phyloP scores from a whole-genome alignment of 164 flowering plant genomes.

The Vitis vinifera region ASM3070453v1 NC_081823.1:9813001-9813500 shows the following conservation, averaged over 20 bases:
- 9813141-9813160: too few species aligned
- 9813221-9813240: conserved; percentile 23
- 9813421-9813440: background rate
- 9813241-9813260: conserved; percentile 59
- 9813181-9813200: background rate
- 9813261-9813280: conserved; percentile 90
- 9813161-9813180: too few species aligned
- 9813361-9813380: conserved; percentile 33
- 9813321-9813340: conserved; percentile 81
- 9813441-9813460: background rate
- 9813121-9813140: too few species aligned
- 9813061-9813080: background rate
- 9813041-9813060: background rate
- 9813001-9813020: conserved; percentile 43
- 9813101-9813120: too few species aligned
- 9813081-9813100: too few species aligned
- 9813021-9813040: background rate
- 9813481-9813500: conserved; percentile 65
- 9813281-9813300: conserved; percentile 81
- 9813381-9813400: background rate
- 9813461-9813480: background rate
- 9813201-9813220: background rate
- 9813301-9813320: conserved; percentile 78
- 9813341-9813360: conserved; percentile 66
- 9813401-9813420: background rate